Evolutionary conservation across 2,329 filamentous ascomycete genomes (phyloP), one percentile per base, ranked within the genome.

Genomic region (Cryphonectria radicalis): DNA sequence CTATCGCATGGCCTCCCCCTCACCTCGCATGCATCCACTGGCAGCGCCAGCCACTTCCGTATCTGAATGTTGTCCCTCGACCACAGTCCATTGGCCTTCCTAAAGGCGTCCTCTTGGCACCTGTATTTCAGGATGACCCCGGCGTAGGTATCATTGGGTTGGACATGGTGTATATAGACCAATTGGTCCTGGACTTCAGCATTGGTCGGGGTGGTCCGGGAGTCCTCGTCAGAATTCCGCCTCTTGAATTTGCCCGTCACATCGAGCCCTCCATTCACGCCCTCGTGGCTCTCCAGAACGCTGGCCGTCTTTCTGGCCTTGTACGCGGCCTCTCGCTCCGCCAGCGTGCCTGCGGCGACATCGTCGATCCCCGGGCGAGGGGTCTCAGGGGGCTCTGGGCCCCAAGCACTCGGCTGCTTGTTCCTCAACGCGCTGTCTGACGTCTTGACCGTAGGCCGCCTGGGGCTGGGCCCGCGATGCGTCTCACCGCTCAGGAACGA

Each of bases 71-170:
- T 94, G 78, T 98, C 96, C 74, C 94, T 93, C 8, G 94, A 93
- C 96, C 96, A 99, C 77, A 99, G 90, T 14, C 96, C 90, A 79
- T 99, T 99, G 55, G 94, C 91, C 79, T 93, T 96, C 71, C 93
- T 88, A 75, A 99, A 91, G 1, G 92, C 88, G 64, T 95, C 92
- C 70, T 94, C 90, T 74, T 93, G 89, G 79, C 95, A 98, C 76
- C 93, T 92, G 81, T 97, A 99, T 76, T 91, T 93, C 74, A 99
- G 91, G 67, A 96, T 92, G 66, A 99, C 90, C 3, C 96, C 95
- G 1, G 95, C 94, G 76, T 98, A 90, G 1, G 94, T 98, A 81
- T 99, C 96, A 62, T 88, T 88, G 19, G 91, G 88, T 76, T 91
- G 88, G 25, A 98, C 93, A 76, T 92, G 90, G 81, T 99, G 96